These are phyloP conservation scores for Acephala macrosclerotiorum DNA, from an alignment of 2,329 filamentous ascomycete genomes.

Conservation along the genomic window DNA sequence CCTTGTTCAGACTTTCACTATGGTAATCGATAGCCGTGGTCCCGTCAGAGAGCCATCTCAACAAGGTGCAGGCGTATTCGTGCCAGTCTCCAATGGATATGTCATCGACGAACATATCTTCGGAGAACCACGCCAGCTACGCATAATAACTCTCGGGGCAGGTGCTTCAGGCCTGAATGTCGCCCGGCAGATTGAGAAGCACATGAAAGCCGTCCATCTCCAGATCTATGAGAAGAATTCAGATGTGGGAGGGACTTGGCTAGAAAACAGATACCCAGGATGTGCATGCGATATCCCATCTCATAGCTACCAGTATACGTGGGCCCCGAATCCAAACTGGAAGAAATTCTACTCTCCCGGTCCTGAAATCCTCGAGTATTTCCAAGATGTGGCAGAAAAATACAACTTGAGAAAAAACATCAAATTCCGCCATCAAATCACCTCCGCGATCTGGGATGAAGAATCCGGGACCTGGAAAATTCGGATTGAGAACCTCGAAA, in stretches of 20 bases:
- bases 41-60: not conserved
- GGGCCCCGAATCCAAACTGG: conserved; percentile 5
- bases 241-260: conserved; percentile 13
- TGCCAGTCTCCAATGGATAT: conserved; percentile 45
- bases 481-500: conserved; percentile 33
- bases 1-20: not conserved
- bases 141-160: conserved; percentile 7
- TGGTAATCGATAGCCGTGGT: not conserved
- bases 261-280: conserved; percentile 6
- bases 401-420: conserved; percentile 7
- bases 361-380: not conserved
- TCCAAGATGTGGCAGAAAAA: not conserved
- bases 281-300: conserved; percentile 7
- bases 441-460: conserved; percentile 37
- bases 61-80: not conserved
- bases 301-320: not conserved
- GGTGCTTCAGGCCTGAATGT: conserved; percentile 6
- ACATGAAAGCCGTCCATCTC: conserved; percentile 1
- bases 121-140: conserved; percentile 31
- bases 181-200: not conserved
- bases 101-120: conserved; percentile 51
- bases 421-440: conserved; percentile 53
- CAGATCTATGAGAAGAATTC: conserved; percentile 10
- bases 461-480: conserved; percentile 23
- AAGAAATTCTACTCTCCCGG: conserved; percentile 1